Evolutionary conservation across 2,329 filamentous ascomycete genomes (phyloP).

Genomic region (Aureobasidium musti): DNA sequence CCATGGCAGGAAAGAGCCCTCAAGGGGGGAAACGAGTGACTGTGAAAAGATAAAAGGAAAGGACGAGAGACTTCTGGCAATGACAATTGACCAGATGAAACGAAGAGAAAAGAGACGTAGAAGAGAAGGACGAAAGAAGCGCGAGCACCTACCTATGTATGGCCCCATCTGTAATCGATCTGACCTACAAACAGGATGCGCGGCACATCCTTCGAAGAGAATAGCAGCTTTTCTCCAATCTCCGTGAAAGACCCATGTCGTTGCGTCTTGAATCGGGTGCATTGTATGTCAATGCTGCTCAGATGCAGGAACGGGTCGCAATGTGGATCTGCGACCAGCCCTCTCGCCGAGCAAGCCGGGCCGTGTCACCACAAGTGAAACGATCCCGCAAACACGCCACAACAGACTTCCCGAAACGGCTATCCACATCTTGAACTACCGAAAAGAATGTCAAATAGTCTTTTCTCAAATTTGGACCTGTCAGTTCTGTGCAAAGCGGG

Average conservation of each 20-base stretch:
- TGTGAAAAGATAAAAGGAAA: background rate
- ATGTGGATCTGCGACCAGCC: background rate
- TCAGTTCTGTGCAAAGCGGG: background rate
- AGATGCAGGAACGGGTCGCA: constrained; percentile 17
- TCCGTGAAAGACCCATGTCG: constrained; percentile 11
- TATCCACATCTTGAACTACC: background rate
- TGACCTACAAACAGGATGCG: constrained; percentile 13
- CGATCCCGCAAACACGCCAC: background rate
- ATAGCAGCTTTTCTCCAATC: constrained; percentile 5
- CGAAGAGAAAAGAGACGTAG: background rate
- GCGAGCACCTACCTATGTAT: constrained; percentile 7
- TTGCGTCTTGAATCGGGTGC: background rate
- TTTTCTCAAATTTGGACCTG: background rate
- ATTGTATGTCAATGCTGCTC: constrained; percentile 3
- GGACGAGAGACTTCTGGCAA: background rate
- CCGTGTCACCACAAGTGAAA: background rate
- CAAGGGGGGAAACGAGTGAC: background rate
- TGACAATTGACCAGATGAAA: background rate
- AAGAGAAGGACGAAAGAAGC: background rate
- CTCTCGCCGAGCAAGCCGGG: background rate
- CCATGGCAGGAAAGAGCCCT: background rate
- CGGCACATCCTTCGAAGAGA: constrained; percentile 1
- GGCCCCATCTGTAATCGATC: background rate
- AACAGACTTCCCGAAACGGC: constrained; percentile 8
- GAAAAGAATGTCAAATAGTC: background rate